phyloP scores from a whole-genome alignment of 179 eudicot genomes.

The Heliamphora pulchella region DNA sequence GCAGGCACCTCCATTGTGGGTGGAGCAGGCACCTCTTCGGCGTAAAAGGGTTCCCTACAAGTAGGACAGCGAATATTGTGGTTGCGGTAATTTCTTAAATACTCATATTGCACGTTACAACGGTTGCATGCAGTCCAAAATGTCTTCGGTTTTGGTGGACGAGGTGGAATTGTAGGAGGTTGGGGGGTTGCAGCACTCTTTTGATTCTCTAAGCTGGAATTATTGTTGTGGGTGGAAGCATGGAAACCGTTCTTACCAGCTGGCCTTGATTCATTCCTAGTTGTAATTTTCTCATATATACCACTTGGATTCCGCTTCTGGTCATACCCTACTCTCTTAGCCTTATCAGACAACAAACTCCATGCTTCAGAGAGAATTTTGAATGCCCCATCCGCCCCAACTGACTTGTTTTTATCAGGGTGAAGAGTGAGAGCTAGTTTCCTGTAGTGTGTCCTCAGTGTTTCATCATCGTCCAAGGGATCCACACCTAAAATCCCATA shows the following conservation, averaged over 20 bases:
- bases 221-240: slow-evolving; percentile 37
- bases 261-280: slow-evolving; percentile 21
- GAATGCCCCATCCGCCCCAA: slow-evolving; percentile 77
- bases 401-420: slow-evolving; percentile 67
- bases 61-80: slow-evolving; percentile 46
- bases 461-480: slow-evolving; percentile 43
- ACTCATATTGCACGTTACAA: slow-evolving; percentile 63
- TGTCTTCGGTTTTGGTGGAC: slow-evolving; percentile 26
- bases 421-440: slow-evolving; percentile 63
- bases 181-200: slow-evolving; percentile 20
- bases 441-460: slow-evolving; percentile 52
- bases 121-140: slow-evolving; percentile 66
- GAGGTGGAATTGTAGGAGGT: slow-evolving; percentile 27
- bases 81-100: slow-evolving; percentile 46
- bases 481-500: slow-evolving; percentile 55
- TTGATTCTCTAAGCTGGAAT: slow-evolving; percentile 29
- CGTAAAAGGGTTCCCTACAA: slow-evolving; percentile 48
- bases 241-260: slow-evolving; percentile 44
- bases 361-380: slow-evolving; percentile 59
- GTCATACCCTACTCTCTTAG: slow-evolving; percentile 51
- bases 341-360: slow-evolving; percentile 54
- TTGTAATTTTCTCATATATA: slow-evolving; percentile 23
- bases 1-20: slow-evolving; percentile 1
- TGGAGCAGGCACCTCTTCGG: slow-evolving; percentile 28
- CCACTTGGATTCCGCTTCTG: slow-evolving; percentile 26